Percentiles rank a stretch among this genome's conserved stretches.
phyloP scores from a whole-genome alignment of 176 grass and related monocot species.

The Phragmites australis region DNA sequence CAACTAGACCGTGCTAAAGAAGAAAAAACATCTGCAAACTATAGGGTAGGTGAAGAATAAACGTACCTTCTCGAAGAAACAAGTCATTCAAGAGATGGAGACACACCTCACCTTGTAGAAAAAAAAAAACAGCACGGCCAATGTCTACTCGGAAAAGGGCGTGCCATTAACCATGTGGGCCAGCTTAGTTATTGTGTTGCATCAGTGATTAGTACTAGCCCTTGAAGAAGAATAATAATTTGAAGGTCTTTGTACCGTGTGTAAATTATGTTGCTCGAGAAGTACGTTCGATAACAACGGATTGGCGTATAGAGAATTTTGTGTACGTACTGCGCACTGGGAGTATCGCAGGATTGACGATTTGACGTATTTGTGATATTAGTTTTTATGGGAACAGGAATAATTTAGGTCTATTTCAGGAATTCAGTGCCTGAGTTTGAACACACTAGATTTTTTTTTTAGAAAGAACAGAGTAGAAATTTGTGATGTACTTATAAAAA shows the following conservation, averaged over 20 bases:
- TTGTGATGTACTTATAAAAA: not conserved
- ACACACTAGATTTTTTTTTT: not conserved
- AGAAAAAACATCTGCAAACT: constrained; percentile 17
- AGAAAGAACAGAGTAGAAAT: not conserved
- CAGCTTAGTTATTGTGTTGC: constrained; percentile 29
- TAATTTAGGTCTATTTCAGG: not conserved
- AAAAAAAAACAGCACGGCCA: constrained; percentile 33
- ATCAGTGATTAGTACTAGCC: constrained; percentile 16
- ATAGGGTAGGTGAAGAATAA: constrained; percentile 48
- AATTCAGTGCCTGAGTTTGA: not conserved
- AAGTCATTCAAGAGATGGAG: constrained; percentile 31
- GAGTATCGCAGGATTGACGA: not conserved
- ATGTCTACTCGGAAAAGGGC: constrained; percentile 14
- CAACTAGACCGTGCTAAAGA: not conserved
- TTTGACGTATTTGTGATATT: not conserved
- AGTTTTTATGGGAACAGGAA: not conserved
- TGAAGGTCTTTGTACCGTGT: constrained; percentile 31
- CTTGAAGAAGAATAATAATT: constrained; percentile 13
- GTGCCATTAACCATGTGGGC: constrained; percentile 37
- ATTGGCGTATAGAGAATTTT: constrained; percentile 12
- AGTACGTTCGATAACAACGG: constrained; percentile 2
- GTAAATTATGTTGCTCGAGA: constrained; percentile 22
- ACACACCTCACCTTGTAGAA: constrained; percentile 26
- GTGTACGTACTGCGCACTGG: not conserved
- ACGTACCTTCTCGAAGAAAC: constrained; percentile 46